phyloP scores from a whole-genome alignment of 208 protist genomes.

The Leishmania lainsoni region DNA sequence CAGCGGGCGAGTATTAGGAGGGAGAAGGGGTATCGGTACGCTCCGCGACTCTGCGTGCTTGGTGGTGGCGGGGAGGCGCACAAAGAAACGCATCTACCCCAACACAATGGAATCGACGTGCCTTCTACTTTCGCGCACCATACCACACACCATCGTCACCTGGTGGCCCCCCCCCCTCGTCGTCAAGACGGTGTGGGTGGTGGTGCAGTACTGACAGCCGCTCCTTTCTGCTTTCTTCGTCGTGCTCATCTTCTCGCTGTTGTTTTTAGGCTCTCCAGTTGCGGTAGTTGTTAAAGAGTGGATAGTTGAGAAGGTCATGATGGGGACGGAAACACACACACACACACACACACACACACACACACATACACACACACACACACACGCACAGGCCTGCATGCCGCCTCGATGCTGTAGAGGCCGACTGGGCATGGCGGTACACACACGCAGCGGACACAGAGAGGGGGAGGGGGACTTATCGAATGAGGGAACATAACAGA shows the following conservation, averaged over 20 bases:
- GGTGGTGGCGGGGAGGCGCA: no score
- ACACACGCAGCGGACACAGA: no score
- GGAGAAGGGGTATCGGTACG: neutral
- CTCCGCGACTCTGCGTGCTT: neutral
- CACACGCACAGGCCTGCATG: neutral
- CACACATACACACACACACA: neutral
- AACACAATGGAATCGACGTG: no score
- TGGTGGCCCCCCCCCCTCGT: no score
- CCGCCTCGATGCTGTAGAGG: neutral
- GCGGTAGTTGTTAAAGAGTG: neutral
- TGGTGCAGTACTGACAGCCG: neutral
- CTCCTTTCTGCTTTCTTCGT: neutral
- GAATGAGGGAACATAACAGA: no score
- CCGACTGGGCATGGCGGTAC: no score
- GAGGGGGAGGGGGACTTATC: no score
- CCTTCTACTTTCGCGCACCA: no score
- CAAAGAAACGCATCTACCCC: no score
- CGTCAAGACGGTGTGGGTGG: neutral
- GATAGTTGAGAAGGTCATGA: neutral
- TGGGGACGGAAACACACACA: neutral
- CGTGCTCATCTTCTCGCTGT: neutral
- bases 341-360: neutral
- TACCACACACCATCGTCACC: no score
- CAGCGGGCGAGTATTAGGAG: neutral
- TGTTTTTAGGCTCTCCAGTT: neutral